phyloP scores from a whole-genome alignment of 2,329 filamentous ascomycete genomes.

The Beauveria rudraprayagi region DNA sequence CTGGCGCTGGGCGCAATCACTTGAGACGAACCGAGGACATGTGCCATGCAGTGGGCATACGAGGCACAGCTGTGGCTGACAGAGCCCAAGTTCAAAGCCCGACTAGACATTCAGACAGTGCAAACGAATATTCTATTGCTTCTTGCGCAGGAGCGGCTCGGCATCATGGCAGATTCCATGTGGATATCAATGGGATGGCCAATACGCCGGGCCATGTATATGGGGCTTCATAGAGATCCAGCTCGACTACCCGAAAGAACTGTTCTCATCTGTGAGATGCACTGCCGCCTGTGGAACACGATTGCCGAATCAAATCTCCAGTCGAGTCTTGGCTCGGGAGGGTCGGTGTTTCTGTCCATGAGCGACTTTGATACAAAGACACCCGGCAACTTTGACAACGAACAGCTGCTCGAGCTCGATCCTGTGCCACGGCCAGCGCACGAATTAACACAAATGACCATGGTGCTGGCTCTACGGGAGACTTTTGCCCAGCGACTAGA shows the following conservation, averaged over 20 bases:
- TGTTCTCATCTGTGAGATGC: conserved; percentile 35
- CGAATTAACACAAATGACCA: conserved; percentile 32
- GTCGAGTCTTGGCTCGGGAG: conserved; percentile 37
- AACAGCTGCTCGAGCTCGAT: conserved; percentile 30
- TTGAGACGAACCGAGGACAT: conserved; percentile 38
- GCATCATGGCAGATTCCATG: conserved; percentile 35
- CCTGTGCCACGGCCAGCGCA: conserved; percentile 24
- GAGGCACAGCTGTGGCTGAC: conserved; percentile 49
- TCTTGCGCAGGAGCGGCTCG: conserved; percentile 30
- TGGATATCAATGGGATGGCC: conserved; percentile 40
- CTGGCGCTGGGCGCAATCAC: conserved; percentile 47
- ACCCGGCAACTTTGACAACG: conserved; percentile 43
- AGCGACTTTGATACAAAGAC: conserved; percentile 40
- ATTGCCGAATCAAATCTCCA: conserved; percentile 40
- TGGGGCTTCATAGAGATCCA: conserved; percentile 45
- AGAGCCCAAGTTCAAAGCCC: conserved; percentile 44
- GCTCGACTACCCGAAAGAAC: conserved; percentile 27
- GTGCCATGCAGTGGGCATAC: conserved; percentile 48
- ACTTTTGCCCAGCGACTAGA: conserved; percentile 36
- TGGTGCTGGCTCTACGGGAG: conserved; percentile 33
- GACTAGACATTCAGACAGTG: conserved; percentile 40
- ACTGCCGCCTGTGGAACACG: conserved; percentile 44
- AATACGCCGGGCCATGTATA: conserved; percentile 37
- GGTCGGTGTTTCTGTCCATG: conserved; percentile 34
- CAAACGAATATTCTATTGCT: conserved; percentile 39